phyloP scores from a whole-genome alignment of 345 rosid species.

The Physaria fendleri region DNA sequence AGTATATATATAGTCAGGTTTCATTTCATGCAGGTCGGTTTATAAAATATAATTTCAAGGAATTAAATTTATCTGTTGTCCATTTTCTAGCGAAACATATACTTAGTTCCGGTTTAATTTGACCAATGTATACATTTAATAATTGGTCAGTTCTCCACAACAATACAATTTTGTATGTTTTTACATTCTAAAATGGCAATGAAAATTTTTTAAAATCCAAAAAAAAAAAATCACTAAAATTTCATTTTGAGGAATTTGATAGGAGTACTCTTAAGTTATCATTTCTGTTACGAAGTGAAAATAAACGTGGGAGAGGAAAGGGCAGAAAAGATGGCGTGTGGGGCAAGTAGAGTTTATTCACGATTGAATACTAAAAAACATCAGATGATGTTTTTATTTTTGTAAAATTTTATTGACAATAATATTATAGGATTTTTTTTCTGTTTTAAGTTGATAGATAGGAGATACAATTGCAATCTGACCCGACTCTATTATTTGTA shows the following conservation, averaged over 20 bases:
- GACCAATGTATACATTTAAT: background rate
- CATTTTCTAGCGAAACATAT: background rate
- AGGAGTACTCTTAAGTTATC: background rate
- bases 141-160: background rate
- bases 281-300: conserved; percentile 13
- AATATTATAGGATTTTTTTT: background rate
- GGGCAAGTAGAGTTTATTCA: conserved; percentile 5
- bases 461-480: background rate
- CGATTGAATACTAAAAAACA: background rate
- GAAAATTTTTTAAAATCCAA: background rate
- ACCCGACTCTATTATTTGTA: conserved; percentile 10
- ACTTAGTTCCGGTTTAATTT: background rate
- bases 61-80: background rate
- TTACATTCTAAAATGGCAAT: background rate
- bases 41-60: background rate
- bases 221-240: background rate
- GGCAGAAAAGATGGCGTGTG: background rate
- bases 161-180: background rate
- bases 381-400: background rate
- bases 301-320: conserved; percentile 7
- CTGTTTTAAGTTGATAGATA: too few relatives aligned
- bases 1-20: conserved; percentile 11
- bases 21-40: background rate
- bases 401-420: background rate
- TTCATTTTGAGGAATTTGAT: background rate